phyloP scores from a whole-genome alignment of 2,329 filamentous ascomycete species.

The Rhinocladiella similis region DNA sequence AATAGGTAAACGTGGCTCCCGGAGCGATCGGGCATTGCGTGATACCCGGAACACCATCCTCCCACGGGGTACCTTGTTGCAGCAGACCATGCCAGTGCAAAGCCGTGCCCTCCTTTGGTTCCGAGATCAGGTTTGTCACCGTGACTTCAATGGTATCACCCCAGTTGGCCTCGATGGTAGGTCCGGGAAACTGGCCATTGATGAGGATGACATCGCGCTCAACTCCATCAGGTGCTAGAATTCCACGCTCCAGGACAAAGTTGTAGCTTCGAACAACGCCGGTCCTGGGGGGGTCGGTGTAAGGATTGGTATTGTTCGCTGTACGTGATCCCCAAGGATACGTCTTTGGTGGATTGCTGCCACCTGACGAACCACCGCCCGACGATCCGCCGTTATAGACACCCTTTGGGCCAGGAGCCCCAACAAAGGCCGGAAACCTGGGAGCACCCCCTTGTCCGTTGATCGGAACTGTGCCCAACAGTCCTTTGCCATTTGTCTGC shows the following conservation, averaged over 20 bases:
- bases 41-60: conserved; percentile 44
- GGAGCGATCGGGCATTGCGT: conserved; percentile 45
- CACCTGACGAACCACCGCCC: background rate
- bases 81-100: conserved; percentile 46
- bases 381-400: background rate
- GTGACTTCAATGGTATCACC: conserved; percentile 33
- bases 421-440: conserved; percentile 9
- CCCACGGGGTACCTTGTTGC: conserved; percentile 35
- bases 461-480: conserved; percentile 1
- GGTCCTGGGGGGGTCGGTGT: conserved; percentile 17
- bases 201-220: conserved; percentile 31
- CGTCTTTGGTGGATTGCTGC: background rate
- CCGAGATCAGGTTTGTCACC: conserved; percentile 37
- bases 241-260: conserved; percentile 31
- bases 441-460: conserved; percentile 7
- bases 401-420: conserved; percentile 2
- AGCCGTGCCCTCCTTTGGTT: conserved; percentile 35
- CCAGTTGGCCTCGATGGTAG: conserved; percentile 42
- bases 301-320: conserved; percentile 22
- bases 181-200: conserved; percentile 56
- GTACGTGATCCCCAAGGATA: conserved; percentile 16
- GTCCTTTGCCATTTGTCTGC: conserved; percentile 7
- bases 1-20: conserved; percentile 41
- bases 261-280: conserved; percentile 34
- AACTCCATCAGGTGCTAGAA: conserved; percentile 34